A percentile compares a stretch with the other conserved stretches of the same genome.
Evolutionary conservation across 2,329 filamentous ascomycete genomes (phyloP).

Genomic region (Cryphonectria radicalis): DNA sequence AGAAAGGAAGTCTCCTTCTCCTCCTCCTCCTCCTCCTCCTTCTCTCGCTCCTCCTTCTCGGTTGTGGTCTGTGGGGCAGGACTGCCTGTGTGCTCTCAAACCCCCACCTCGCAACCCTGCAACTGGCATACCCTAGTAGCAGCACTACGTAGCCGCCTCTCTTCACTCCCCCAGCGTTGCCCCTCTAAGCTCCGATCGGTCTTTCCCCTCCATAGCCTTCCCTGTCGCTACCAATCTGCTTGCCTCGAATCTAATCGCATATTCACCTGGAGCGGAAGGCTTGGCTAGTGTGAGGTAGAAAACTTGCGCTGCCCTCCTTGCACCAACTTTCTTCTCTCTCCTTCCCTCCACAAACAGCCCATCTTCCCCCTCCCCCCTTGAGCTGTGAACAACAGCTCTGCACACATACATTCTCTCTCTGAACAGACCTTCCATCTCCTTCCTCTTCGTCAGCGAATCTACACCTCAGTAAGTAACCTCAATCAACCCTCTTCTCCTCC

Average conservation of each 20-base stretch:
- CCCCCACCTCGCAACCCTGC: constrained; percentile 12
- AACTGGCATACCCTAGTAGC: not conserved
- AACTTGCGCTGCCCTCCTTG: constrained; percentile 7
- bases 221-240: constrained; percentile 13
- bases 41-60: constrained; percentile 8
- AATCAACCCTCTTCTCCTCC: not conserved
- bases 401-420: not conserved
- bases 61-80: constrained; percentile 11
- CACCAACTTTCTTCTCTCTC: constrained; percentile 8
- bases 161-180: constrained; percentile 14
- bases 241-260: constrained; percentile 18
- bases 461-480: constrained; percentile 20
- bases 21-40: constrained; percentile 6
- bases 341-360: constrained; percentile 14
- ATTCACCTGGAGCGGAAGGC: constrained; percentile 23
- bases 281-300: constrained; percentile 17
- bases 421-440: not conserved
- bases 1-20: not conserved
- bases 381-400: constrained; percentile 12
- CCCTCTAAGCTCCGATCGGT: constrained; percentile 24
- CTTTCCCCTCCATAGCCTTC: constrained; percentile 6
- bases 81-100: not conserved
- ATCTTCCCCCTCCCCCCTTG: constrained; percentile 13
- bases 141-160: not conserved
- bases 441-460: not conserved